Evolutionary conservation across 2,329 filamentous ascomycete genomes (phyloP), one percentile per base, ranked within the genome.

Genomic region (Aspergillus novoparasiticus): DNA sequence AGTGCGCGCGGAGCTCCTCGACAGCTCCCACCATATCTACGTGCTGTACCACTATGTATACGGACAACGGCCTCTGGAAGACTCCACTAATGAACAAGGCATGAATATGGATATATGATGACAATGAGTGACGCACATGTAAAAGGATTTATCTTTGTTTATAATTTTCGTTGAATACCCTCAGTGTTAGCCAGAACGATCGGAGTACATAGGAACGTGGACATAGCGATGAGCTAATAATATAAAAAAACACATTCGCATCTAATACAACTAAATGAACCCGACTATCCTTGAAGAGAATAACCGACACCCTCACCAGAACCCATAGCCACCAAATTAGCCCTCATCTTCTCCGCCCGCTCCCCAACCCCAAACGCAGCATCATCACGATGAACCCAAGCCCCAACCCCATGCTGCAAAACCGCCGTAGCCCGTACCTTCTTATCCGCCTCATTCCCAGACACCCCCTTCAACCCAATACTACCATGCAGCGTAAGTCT

Each of bases 371-470:
- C 71, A 68, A 81, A 80, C 41, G 71, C 72, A 19, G 80, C 78
- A 72, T 80, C 78, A 4, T 79, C 77, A 19, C 75, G 69, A 53
- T 76, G 71, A 56, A 82, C 77, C 80, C 80, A 82, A 32, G 76
- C 71, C 0, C 80, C 80, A 60, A 82, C 79, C 0, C 77, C 80
- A 72, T 82, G 80, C 71, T 82, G 80, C 71, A 82, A 66, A 8
- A 82, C 80, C 34, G 78, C 79, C 58, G 77, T 77, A 28, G 79
- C 78, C 30, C 80, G 67, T n/a, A 79, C 75, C 64, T 75, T 78
- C 57, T 75, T 76, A 59, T 75, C 71, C 53, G 67, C 69, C 26
- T 68, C 68, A 16, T 28, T 62, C 45, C 63, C 69, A 50, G 32
- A 65, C 56, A 63, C 66, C 1, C 28, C 73, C 66, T 76, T 78